phyloP scores from a whole-genome alignment of 2,329 filamentous ascomycete genomes.

The Hypoxylon sp. region DNA sequence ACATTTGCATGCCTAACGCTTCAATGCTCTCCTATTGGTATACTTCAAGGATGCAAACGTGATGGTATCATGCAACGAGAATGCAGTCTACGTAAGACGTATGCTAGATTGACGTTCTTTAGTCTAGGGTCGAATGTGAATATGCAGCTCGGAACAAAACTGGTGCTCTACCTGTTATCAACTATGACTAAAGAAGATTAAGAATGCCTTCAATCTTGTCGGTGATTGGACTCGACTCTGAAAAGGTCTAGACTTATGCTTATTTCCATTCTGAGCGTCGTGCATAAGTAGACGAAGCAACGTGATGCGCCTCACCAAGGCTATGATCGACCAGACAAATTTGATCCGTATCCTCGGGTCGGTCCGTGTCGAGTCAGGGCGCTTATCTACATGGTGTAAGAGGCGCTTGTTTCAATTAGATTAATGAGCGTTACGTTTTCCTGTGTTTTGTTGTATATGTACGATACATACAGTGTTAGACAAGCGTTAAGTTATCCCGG shows the following conservation, averaged over 20 bases:
- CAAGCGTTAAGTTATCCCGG: not conserved
- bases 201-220: not conserved
- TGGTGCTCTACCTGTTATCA: not conserved
- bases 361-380: slow-evolving; percentile 24
- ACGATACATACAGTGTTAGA: not conserved
- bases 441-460: not conserved
- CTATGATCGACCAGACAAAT: slow-evolving; percentile 25
- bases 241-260: slow-evolving; percentile 1
- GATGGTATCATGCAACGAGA: slow-evolving; percentile 3
- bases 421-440: not conserved
- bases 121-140: not conserved
- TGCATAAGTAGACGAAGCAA: slow-evolving; percentile 28
- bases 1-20: slow-evolving; percentile 1
- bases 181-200: not conserved
- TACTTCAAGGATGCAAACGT: not conserved
- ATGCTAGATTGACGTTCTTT: slow-evolving; percentile 14
- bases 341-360: slow-evolving; percentile 37
- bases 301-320: slow-evolving; percentile 10
- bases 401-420: slow-evolving; percentile 31
- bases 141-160: not conserved
- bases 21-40: not conserved
- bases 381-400: slow-evolving; percentile 7
- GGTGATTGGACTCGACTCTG: not conserved
- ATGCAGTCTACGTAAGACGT: slow-evolving; percentile 17
- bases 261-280: slow-evolving; percentile 26